Percentiles rank a stretch among this genome's conserved stretches.
These are phyloP conservation scores for Pseudogymnoascus sp. DNA, from an alignment of 2,329 filamentous ascomycete species.

Conservation along the genomic window DNA sequence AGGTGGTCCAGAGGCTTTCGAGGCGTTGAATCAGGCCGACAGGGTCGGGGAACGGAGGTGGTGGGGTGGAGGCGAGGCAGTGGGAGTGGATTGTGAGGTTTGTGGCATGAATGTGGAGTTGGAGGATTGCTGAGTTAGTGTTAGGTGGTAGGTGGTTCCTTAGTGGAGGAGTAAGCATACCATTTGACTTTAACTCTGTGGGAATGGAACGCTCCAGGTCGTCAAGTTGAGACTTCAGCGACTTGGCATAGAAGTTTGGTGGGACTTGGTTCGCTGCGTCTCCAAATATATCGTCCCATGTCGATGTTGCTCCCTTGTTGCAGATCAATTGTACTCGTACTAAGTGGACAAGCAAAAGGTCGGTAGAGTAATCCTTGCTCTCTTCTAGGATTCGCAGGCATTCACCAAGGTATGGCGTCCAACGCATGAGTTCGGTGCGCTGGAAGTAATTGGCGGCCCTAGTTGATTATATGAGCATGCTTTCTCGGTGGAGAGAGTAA, in stretches of 20 bases:
- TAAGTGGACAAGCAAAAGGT: conserved; percentile 5
- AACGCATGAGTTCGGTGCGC: conserved; percentile 11
- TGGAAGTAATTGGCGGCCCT: conserved; percentile 12
- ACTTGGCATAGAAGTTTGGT: not conserved
- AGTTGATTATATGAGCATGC: not conserved
- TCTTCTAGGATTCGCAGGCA: conserved; percentile 8
- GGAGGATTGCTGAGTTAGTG: not conserved
- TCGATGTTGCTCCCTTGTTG: not conserved
- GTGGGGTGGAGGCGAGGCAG: not conserved
- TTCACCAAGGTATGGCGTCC: conserved; percentile 13
- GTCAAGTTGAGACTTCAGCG: not conserved
- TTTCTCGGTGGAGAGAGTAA: not conserved
- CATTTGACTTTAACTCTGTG: not conserved
- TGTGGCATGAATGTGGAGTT: not conserved
- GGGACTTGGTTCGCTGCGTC: not conserved
- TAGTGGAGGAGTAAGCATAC: not conserved
- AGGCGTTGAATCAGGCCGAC: not conserved
- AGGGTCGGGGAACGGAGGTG: not conserved
- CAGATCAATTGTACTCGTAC: conserved; percentile 9
- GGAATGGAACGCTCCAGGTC: not conserved
- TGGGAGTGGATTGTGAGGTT: not conserved
- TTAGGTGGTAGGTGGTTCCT: not conserved
- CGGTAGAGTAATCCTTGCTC: conserved; percentile 10
- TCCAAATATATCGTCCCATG: not conserved
- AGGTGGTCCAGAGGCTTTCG: not conserved